Conservation (phyloP, 768 basidiomycete species). For the Agaricus subrufescens region DNA sequence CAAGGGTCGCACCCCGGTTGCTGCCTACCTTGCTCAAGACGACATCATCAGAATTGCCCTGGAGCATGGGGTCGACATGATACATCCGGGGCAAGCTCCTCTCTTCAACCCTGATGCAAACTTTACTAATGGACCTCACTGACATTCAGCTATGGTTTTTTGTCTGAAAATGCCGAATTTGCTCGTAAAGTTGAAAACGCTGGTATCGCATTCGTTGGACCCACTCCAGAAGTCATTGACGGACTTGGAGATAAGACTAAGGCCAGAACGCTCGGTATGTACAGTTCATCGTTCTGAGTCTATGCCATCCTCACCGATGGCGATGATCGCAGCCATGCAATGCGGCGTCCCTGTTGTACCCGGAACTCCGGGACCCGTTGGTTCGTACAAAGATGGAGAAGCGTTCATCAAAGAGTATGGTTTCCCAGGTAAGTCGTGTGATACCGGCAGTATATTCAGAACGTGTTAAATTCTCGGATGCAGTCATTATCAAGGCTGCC, state of each 20-base stretch:
- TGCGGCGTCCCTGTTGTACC: conserved; percentile 95
- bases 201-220: conserved; percentile 95
- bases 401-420: conserved; percentile 94
- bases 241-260: conserved; percentile 98
- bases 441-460: neutral
- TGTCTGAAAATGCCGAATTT: conserved; percentile 95
- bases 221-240: conserved; percentile 94
- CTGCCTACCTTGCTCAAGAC: conserved; percentile 94
- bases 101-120: neutral
- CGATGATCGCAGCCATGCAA: conserved; percentile 60
- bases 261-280: conserved; percentile 78
- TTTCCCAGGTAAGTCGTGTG: conserved; percentile 66
- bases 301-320: conserved; percentile 7
- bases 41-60: conserved; percentile 96
- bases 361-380: conserved; percentile 95
- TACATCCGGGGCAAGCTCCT: conserved; percentile 83
- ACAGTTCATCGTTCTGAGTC: conserved; percentile 9
- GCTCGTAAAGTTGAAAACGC: conserved; percentile 98
- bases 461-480: conserved; percentile 4
- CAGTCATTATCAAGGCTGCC: conserved; percentile 98
- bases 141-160: conserved; percentile 83
- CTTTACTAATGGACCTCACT: neutral
- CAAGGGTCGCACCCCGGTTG: conserved; percentile 93
- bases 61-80: conserved; percentile 99
- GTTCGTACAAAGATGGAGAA: conserved; percentile 69